Percentiles rank a stretch among this genome's conserved stretches.
Evolutionary conservation across 192 early-diverging fungal genomes (phyloP).

Genomic region (Linnemannia schmuckeri): DNA sequence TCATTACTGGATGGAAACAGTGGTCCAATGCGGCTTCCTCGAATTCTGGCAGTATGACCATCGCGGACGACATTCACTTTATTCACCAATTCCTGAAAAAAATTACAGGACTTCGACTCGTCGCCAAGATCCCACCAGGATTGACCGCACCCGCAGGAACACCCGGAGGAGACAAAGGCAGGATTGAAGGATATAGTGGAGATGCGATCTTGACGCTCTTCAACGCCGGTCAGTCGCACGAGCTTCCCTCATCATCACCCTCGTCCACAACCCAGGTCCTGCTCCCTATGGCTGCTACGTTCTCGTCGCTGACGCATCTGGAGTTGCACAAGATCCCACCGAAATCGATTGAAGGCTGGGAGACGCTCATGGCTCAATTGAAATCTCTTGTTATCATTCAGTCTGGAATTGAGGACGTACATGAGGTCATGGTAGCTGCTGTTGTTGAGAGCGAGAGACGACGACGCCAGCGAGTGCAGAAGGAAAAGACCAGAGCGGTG

Average conservation of each 20-base stretch:
- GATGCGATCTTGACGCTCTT: constrained; percentile 26
- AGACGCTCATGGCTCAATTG: constrained; percentile 55
- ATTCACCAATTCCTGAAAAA: constrained; percentile 62
- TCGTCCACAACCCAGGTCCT: constrained; percentile 7
- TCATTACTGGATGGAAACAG: constrained; percentile 61
- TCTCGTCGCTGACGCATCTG: constrained; percentile 61
- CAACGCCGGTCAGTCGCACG: constrained; percentile 9
- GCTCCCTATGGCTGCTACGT: constrained; percentile 42
- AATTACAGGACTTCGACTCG: constrained; percentile 59
- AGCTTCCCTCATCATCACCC: constrained; percentile 5
- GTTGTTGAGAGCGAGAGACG: constrained; percentile 53
- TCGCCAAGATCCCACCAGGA: constrained; percentile 45
- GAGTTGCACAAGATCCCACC: constrained; percentile 66
- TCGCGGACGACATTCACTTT: constrained; percentile 63
- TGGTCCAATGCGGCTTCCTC: constrained; percentile 54
- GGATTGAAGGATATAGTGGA: constrained; percentile 41
- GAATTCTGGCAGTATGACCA: constrained; percentile 22
- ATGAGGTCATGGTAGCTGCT: constrained; percentile 59
- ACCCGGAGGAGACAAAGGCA: constrained; percentile 21
- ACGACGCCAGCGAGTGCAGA: constrained; percentile 30
- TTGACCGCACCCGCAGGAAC: constrained; percentile 16
- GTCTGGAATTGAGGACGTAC: constrained; percentile 61
- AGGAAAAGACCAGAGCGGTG: constrained; percentile 42
- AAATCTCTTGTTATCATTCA: constrained; percentile 59
- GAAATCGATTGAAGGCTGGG: constrained; percentile 61